phyloP scores from a whole-genome alignment of 768 basidiomycete species.

The Tricholoma saponaceum region DNA sequence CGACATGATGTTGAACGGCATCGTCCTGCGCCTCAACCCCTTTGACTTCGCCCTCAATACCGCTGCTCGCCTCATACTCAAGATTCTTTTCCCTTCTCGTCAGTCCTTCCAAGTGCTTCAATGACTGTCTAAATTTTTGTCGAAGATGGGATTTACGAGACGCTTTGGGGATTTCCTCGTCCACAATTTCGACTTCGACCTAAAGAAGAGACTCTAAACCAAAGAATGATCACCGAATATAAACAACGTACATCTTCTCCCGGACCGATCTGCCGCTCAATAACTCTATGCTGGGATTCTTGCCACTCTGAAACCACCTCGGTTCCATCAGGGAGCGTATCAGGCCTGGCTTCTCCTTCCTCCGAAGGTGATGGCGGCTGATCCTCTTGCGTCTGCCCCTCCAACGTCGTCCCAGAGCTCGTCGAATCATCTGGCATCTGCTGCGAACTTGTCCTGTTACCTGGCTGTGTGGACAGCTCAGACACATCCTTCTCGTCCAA shows the following conservation, averaged over 20 bases:
- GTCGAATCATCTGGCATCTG: constrained; percentile 10
- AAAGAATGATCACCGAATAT: neutral
- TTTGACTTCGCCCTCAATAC: constrained; percentile 5
- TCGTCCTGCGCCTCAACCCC: constrained; percentile 12
- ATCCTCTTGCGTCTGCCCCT: constrained; percentile 12
- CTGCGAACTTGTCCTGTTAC: constrained; percentile 9
- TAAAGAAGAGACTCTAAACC: constrained; percentile 15
- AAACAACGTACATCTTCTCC: constrained; percentile 59
- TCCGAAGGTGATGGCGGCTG: neutral
- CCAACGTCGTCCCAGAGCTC: constrained; percentile 12
- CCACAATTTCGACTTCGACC: constrained; percentile 63
- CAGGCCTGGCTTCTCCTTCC: constrained; percentile 14
- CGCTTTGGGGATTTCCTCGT: constrained; percentile 25
- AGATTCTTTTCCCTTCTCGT: constrained; percentile 3
- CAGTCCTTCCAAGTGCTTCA: constrained; percentile 6
- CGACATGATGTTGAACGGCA: constrained; percentile 9
- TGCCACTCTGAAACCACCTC: constrained; percentile 54
- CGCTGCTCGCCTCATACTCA: constrained; percentile 6
- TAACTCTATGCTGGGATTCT: constrained; percentile 63
- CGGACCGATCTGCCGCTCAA: constrained; percentile 55
- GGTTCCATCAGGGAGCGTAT: constrained; percentile 42
- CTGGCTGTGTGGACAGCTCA: constrained; percentile 6
- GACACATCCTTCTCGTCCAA: constrained; percentile 10
- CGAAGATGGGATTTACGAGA: constrained; percentile 5
- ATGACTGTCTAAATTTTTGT: constrained; percentile 9